A percentile compares a stretch with the other conserved stretches of the same genome.
These are phyloP conservation scores for Didymella sp. DNA, from an alignment of 2,329 filamentous ascomycete species.

Conservation along the genomic window DNA sequence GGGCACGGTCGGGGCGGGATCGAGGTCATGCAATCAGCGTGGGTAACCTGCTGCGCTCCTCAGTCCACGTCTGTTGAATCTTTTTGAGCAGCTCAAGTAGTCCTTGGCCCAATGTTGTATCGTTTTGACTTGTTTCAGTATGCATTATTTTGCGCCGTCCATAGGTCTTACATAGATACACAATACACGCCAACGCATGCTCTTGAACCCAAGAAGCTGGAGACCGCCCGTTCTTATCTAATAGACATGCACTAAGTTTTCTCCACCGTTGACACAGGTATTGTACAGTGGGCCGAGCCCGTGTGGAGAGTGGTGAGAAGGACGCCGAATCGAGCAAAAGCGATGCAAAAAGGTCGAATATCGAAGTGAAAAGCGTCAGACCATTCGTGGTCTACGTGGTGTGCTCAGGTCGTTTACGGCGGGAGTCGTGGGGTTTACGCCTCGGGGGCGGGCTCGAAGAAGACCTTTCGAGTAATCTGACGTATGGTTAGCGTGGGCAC, in stretches of 20 bases:
- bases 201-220: slow-evolving; percentile 4
- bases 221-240: slow-evolving; percentile 16
- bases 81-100: too few species aligned
- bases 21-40: too few species aligned
- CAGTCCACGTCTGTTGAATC: too few species aligned
- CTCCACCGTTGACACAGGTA: slow-evolving; percentile 24
- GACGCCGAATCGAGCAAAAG: slow-evolving; percentile 22
- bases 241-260: slow-evolving; percentile 7
- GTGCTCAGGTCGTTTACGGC: neutral
- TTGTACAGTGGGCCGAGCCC: slow-evolving; percentile 27
- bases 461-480: slow-evolving; percentile 39
- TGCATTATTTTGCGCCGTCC: slow-evolving; percentile 20
- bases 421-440: neutral
- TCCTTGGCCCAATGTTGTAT: neutral
- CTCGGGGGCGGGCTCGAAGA: slow-evolving; percentile 32
- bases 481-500: slow-evolving; percentile 4
- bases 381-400: neutral
- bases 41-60: too few species aligned
- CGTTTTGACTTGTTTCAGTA: slow-evolving; percentile 15
- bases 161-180: slow-evolving; percentile 21
- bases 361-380: slow-evolving; percentile 13
- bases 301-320: slow-evolving; percentile 28
- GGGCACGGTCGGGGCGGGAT: too few species aligned
- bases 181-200: slow-evolving; percentile 13
- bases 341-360: slow-evolving; percentile 23